These are phyloP conservation scores for Capsella bursapastoris DNA, from an alignment of 345 rosid genomes.

Conservation along the genomic window DNA sequence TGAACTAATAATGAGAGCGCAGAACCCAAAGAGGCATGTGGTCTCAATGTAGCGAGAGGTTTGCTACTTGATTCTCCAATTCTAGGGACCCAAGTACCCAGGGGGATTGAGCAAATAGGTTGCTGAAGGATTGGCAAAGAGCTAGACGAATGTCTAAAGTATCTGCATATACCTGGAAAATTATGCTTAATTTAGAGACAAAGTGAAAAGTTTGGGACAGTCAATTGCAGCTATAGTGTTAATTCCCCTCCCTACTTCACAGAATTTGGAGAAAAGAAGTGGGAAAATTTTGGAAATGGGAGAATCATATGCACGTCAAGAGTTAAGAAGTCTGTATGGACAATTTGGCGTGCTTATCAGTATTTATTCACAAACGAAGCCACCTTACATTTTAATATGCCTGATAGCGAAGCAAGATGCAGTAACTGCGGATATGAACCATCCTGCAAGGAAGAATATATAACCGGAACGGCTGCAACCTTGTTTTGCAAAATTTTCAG, in stretches of 20 bases:
- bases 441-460: slow-evolving; percentile 59
- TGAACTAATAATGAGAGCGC: slow-evolving; percentile 75
- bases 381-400: slow-evolving; percentile 81
- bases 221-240: slow-evolving; percentile 23
- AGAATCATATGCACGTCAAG: slow-evolving; percentile 16
- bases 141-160: slow-evolving; percentile 84
- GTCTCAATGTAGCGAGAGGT: slow-evolving; percentile 71
- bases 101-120: slow-evolving; percentile 73
- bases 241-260: slow-evolving; percentile 6
- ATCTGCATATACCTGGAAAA: slow-evolving; percentile 88
- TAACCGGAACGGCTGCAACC: slow-evolving; percentile 81
- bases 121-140: slow-evolving; percentile 91
- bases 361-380: slow-evolving; percentile 32
- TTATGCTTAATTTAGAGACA: slow-evolving; percentile 37
- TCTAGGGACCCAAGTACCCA: slow-evolving; percentile 95
- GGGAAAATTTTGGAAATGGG: neutral
- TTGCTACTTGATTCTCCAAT: slow-evolving; percentile 74
- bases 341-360: slow-evolving; percentile 16
- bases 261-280: slow-evolving; percentile 20
- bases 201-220: slow-evolving; percentile 8
- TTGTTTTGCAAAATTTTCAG: slow-evolving; percentile 77
- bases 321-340: slow-evolving; percentile 2
- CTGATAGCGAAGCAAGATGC: slow-evolving; percentile 93
- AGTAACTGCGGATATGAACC: slow-evolving; percentile 81
- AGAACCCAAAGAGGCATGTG: slow-evolving; percentile 72